Conservation (phyloP, 805 yeast genomes). For the Candida parachauliodes region DNA sequence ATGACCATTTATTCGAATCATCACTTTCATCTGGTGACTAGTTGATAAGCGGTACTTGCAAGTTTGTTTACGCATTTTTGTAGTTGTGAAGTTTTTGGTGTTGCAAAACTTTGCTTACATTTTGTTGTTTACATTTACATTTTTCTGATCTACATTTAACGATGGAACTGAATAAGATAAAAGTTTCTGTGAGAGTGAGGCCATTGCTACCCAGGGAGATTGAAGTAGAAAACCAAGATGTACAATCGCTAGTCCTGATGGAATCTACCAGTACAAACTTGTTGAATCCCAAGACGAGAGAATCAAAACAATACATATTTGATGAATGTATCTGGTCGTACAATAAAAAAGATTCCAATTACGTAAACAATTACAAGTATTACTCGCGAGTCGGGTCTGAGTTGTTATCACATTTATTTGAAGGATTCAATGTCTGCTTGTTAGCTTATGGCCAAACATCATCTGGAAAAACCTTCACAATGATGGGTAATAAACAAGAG, state of each 20-base stretch:
- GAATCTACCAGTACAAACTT: slow-evolving; percentile 16
- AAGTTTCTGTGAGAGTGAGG: slow-evolving; percentile 52
- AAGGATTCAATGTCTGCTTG: slow-evolving; percentile 41
- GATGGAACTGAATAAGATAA: slow-evolving; percentile 28
- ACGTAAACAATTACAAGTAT: slow-evolving; percentile 47
- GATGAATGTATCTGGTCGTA: slow-evolving; percentile 20
- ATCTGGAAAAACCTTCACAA: slow-evolving; percentile 40
- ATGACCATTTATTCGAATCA: no score
- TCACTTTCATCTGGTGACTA: no score
- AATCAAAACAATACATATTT: slow-evolving; percentile 13
- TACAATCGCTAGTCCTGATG: slow-evolving; percentile 27
- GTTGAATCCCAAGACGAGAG: slow-evolving; percentile 19
- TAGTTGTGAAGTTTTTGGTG: neutral
- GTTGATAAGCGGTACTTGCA: neutral
- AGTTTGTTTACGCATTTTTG: neutral
- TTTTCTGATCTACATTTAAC: neutral
- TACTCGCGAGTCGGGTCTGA: slow-evolving; percentile 56
- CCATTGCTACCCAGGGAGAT: slow-evolving; percentile 38
- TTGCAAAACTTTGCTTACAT: neutral
- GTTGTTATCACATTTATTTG: slow-evolving; percentile 47
- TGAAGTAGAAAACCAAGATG: slow-evolving; percentile 7
- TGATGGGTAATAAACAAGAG: slow-evolving; percentile 38
- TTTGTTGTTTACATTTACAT: slow-evolving; percentile 2
- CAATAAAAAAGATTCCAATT: slow-evolving; percentile 16
- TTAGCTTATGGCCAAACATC: slow-evolving; percentile 44